Evolutionary conservation across 257 asterid genomes (phyloP).

Genomic region (Solanum bulbocastanum): DNA sequence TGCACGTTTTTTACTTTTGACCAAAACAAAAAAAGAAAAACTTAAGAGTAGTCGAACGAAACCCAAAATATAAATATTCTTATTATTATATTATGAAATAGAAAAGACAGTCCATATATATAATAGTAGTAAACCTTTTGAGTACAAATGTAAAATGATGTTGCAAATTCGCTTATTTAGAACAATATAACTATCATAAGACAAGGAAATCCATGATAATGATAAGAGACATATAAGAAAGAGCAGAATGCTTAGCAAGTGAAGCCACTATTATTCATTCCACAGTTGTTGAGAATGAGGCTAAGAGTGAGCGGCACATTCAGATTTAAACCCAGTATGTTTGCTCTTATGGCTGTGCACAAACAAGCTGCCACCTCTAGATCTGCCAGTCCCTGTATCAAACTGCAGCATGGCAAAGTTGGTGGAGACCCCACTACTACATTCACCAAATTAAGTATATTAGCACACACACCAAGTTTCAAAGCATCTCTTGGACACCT

Average conservation of each 20-base stretch:
- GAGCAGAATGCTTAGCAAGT: neutral
- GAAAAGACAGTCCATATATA: neutral
- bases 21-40: too few species aligned
- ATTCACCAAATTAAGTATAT: too few species aligned
- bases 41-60: neutral
- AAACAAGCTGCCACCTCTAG: neutral
- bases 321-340: neutral
- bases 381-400: neutral
- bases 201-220: neutral
- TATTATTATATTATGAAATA: neutral
- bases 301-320: neutral
- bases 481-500: too few species aligned
- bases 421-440: neutral
- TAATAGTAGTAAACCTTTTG: neutral
- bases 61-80: neutral
- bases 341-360: neutral
- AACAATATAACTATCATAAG: neutral
- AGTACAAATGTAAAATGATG: neutral
- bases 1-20: too few species aligned
- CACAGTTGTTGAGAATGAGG: neutral
- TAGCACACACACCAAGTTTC: too few species aligned
- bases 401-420: conserved; percentile 10
- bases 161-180: neutral
- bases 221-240: neutral
- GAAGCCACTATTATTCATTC: neutral